phyloP scores from a whole-genome alignment of 2,329 filamentous ascomycete species.

The Trichoderma pleuroti region DNA sequence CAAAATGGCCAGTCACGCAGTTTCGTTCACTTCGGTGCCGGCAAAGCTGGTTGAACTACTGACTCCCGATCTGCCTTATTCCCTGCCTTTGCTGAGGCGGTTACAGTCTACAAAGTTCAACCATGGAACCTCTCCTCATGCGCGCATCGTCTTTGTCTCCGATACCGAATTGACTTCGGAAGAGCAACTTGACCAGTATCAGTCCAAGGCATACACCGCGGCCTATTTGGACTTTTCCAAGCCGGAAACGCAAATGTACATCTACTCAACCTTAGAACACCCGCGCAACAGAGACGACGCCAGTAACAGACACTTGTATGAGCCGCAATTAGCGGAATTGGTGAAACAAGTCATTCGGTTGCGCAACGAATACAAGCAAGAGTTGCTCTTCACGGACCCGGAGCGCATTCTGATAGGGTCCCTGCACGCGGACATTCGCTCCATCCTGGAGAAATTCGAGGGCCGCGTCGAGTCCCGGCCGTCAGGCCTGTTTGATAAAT shows the following conservation, averaged over 20 bases:
- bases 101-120: slow-evolving; percentile 53
- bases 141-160: slow-evolving; percentile 41
- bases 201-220: slow-evolving; percentile 43
- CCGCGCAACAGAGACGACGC: background rate
- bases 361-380: slow-evolving; percentile 24
- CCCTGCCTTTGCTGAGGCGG: slow-evolving; percentile 59
- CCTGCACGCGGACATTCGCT: slow-evolving; percentile 31
- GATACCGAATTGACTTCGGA: slow-evolving; percentile 9
- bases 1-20: slow-evolving; percentile 9
- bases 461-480: slow-evolving; percentile 29
- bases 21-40: slow-evolving; percentile 32
- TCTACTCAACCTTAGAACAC: slow-evolving; percentile 53
- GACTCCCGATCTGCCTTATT: slow-evolving; percentile 50
- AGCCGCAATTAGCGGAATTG: slow-evolving; percentile 34
- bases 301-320: slow-evolving; percentile 25
- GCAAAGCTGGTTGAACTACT: slow-evolving; percentile 46
- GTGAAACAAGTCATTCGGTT: slow-evolving; percentile 31
- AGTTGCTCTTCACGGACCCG: slow-evolving; percentile 20
- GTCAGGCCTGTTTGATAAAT: slow-evolving; percentile 49
- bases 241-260: slow-evolving; percentile 62
- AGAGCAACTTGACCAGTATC: background rate
- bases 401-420: slow-evolving; percentile 37
- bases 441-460: slow-evolving; percentile 24
- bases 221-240: slow-evolving; percentile 60
- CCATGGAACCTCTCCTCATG: slow-evolving; percentile 40